These are phyloP conservation scores for Fusarium sp. DNA, from an alignment of 2,329 filamentous ascomycete genomes.

Conservation along the genomic window DNA sequence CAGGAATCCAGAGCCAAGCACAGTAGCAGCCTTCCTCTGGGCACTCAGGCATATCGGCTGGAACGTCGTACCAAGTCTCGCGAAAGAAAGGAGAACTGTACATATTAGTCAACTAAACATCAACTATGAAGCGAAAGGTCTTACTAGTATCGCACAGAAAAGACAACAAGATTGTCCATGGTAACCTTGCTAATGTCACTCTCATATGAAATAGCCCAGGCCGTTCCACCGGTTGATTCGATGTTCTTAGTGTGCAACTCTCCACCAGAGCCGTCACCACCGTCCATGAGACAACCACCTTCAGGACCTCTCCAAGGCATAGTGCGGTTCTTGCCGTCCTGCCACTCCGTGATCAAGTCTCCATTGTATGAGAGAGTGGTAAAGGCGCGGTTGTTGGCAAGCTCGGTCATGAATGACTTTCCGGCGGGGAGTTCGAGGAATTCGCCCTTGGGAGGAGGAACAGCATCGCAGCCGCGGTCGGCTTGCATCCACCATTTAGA, in stretches of 20 bases:
- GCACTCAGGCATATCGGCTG: slow-evolving; percentile 46
- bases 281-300: slow-evolving; percentile 45
- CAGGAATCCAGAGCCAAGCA: slow-evolving; percentile 51
- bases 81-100: slow-evolving; percentile 49
- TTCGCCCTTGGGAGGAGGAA: slow-evolving; percentile 49
- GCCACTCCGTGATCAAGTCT: slow-evolving; percentile 56
- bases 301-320: slow-evolving; percentile 59
- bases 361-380: slow-evolving; percentile 61
- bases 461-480: slow-evolving; percentile 60
- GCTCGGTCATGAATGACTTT: slow-evolving; percentile 61
- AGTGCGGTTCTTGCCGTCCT: slow-evolving; percentile 59
- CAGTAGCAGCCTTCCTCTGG: slow-evolving; percentile 49
- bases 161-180: slow-evolving; percentile 65
- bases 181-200: slow-evolving; percentile 60
- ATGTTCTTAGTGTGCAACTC: slow-evolving; percentile 61
- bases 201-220: slow-evolving; percentile 64
- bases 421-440: slow-evolving; percentile 62
- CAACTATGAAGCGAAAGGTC: slow-evolving; percentile 11
- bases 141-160: slow-evolving; percentile 59
- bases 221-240: slow-evolving; percentile 59
- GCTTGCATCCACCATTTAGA: slow-evolving; percentile 65
- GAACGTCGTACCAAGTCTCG: slow-evolving; percentile 48
- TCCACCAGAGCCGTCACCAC: slow-evolving; percentile 55
- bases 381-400: slow-evolving; percentile 63
- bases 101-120: not conserved